Base-by-base conservation (phyloP, 78 protist species). In the Dictyostelium capitatum region DNA sequence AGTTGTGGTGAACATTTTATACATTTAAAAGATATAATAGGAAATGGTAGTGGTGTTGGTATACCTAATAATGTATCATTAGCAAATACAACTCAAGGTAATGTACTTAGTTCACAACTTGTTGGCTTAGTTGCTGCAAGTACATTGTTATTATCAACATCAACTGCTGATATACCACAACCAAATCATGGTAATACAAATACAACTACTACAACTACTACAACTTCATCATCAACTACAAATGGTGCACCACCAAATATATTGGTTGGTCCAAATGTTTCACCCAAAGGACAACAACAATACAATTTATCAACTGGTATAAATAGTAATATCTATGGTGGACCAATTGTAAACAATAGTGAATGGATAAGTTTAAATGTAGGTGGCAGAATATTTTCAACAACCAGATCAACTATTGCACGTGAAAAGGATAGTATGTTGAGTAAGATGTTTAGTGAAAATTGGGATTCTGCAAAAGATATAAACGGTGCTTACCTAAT, bases 291-390 rank as follows among this genome's bases (percentile, higher is more conserved):
- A n/a, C n/a, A n/a, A n/a, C n/a, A n/a, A 15, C 41, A 48, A 46
- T 10, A 19, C 11, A n/a, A 17, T 37, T 46, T 41, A 73, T 14
- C 50, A 43, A 23, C 70, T 41, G 70, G 70, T 11, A 11, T 62
- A 8, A 62, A 37, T 62, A 62, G 70, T 62, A 37, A 37, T 37
- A 37, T 51, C 10, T 14, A 51, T 51, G 15, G 47, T 67, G 75
- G 75, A 32, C 14, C 69, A 5, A 28, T 47, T 4, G 9, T 80
- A 17, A 37, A 25, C 48, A 53, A 65, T 37, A 78, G 47, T 14
- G 96, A 94, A 25, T 94, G 96, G 96, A 79, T 94, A 12, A 89
- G 90, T 47, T 77, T 94, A 25, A 94, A 94, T 75, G 96, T 94
- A 4, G 96, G 96, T 32, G 96, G 96, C 4, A 43, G 83, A 8